A percentile compares a stretch with the other conserved stretches of the same genome.
Conservation (phyloP, 768 basidiomycete species). For the Cystofilobasidium capitatum region DNA sequence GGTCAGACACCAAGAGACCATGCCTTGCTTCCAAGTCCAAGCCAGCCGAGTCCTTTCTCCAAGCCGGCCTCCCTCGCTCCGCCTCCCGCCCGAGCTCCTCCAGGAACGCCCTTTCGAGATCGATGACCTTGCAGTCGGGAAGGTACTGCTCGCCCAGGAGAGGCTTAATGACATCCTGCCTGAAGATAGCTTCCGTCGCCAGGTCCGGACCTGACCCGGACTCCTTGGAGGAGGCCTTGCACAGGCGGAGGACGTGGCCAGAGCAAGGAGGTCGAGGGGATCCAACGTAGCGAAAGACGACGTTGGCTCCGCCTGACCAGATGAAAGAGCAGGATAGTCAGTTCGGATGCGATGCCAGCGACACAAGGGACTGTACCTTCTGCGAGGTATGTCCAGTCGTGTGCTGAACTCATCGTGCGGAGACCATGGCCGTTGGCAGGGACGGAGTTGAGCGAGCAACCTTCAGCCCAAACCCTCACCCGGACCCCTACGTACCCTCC, state of each 20-base stretch:
- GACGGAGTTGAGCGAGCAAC: not conserved
- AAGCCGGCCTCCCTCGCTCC: constrained; percentile 50
- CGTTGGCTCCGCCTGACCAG: constrained; percentile 74
- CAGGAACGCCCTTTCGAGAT: constrained; percentile 52
- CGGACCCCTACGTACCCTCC: not conserved
- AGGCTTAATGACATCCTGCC: constrained; percentile 53
- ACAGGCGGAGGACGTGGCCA: constrained; percentile 64
- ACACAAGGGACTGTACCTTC: not conserved
- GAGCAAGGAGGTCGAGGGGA: constrained; percentile 47
- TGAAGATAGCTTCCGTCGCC: constrained; percentile 43
- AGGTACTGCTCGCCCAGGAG: constrained; percentile 57
- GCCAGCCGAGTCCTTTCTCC: constrained; percentile 49
- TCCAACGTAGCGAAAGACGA: constrained; percentile 75
- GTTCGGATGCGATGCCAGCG: too few relatives aligned
- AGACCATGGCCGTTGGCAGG: not conserved
- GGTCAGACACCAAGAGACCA: constrained; percentile 69
- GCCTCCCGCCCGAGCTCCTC: constrained; percentile 46
- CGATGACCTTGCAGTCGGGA: constrained; percentile 50
- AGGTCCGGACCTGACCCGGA: constrained; percentile 10
- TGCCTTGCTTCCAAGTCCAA: constrained; percentile 52
- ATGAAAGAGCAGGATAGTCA: not conserved
- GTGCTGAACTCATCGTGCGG: not conserved
- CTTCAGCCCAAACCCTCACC: not conserved
- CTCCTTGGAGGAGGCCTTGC: constrained; percentile 46
- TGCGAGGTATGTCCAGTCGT: not conserved